Base-by-base conservation (phyloP, 2,329 filamentous ascomycete genomes). In the Hortaea werneckii region DNA sequence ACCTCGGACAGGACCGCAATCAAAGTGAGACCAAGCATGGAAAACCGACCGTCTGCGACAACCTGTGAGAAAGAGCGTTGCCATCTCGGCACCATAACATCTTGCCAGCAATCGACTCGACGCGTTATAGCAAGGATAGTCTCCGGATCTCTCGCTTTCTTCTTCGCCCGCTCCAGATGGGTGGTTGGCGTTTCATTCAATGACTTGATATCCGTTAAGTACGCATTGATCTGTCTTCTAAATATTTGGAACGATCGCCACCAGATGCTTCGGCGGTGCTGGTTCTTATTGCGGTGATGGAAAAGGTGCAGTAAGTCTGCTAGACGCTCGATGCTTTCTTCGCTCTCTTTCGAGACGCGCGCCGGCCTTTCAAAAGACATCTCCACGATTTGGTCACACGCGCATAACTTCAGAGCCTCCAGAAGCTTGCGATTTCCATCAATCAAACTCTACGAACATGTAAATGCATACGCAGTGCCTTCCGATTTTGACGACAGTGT, bases 201-300 rank as follows among this genome's bases (percentile, higher is more conserved):
- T 7, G 53, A 46, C n/a, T 47, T 43, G 27, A 60, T 42, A 7
- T 58, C 62, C 1, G 51, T 47, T 1, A 73, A 56, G 2, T 95
- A 67, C 45, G 75, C 74, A 6, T 68, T 67, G 6, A 83, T 63
- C 46, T 80, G 74, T 40, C 85, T 83, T 32, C 86, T 80, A 53
- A 95, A 74, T 52, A 83, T 75, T 44, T 76, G 76, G 50, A 95
- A 79, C 58, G 71, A 72, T 57, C 80, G 78, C 79, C 85, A 96
- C 90, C 90, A 98, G 60, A 80, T 78, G 29, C 82, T 77, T 51
- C 77, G 74, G 45, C 81, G 81, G 65, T 96, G 90, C 68, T 96
- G 90, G 69, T 95, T 96, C 61, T 82, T 83, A 71, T 95, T 92
- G 58, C 88, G 86, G 62, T 87, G 81, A 65, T 82, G 78, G 57